Conservation (phyloP, 169 alveolate species). For the Theileria sp. region DNA sequence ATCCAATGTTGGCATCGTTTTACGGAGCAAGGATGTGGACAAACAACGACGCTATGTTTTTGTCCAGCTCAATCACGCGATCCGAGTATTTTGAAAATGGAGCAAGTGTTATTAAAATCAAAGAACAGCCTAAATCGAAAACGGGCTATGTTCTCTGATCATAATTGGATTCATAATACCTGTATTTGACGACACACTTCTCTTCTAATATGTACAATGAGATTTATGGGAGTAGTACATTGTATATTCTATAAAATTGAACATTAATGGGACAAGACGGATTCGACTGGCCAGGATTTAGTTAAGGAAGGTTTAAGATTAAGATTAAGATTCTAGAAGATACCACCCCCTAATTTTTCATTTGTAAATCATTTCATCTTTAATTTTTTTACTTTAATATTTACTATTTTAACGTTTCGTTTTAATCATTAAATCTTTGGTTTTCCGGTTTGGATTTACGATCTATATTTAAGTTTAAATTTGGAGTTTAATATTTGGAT, state of each 20-base stretch:
- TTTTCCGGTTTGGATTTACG: background rate
- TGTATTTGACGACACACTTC: slow-evolving; percentile 7
- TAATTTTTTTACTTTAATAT: background rate
- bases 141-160: background rate
- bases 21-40: slow-evolving; percentile 63
- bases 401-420: background rate
- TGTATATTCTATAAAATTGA: background rate
- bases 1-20: slow-evolving; percentile 53
- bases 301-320: background rate
- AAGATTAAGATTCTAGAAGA: background rate
- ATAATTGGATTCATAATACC: too few relatives aligned
- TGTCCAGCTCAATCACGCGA: slow-evolving; percentile 49
- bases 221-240: slow-evolving; percentile 41
- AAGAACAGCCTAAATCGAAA: background rate
- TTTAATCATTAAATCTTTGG: background rate
- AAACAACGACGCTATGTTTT: slow-evolving; percentile 47
- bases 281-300: background rate
- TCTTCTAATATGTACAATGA: slow-evolving; percentile 26
- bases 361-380: background rate
- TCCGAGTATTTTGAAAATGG: slow-evolving; percentile 61
- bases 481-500: background rate
- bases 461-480: background rate
- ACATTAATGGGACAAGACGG: background rate
- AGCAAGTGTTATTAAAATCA: slow-evolving; percentile 31
- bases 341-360: background rate